phyloP scores from a whole-genome alignment of 2,329 filamentous ascomycete species.

The Byssothecium circinans region DNA sequence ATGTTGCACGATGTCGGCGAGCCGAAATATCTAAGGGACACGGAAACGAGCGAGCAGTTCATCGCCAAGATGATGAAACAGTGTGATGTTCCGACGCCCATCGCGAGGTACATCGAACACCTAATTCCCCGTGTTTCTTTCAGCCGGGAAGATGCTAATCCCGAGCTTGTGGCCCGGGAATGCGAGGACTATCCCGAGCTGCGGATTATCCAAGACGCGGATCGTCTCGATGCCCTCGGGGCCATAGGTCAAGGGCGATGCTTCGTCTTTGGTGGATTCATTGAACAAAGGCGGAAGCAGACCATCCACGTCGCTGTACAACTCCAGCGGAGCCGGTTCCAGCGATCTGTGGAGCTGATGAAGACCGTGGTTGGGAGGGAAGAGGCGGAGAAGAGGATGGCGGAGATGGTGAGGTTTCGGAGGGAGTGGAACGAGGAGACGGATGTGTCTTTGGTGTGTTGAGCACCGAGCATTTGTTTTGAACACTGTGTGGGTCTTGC shows the following conservation, averaged over 20 bases:
- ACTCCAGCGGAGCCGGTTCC: slow-evolving; percentile 13
- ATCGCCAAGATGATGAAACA: slow-evolving; percentile 58
- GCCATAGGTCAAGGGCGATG: slow-evolving; percentile 77
- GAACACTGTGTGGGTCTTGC: no score
- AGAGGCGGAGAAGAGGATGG: slow-evolving; percentile 17
- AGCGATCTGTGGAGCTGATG: slow-evolving; percentile 15
- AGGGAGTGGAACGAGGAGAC: slow-evolving; percentile 4
- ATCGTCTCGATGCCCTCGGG: slow-evolving; percentile 82
- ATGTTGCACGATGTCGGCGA: slow-evolving; percentile 75
- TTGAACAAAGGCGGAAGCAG: slow-evolving; percentile 56
- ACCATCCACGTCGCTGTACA: slow-evolving; percentile 19
- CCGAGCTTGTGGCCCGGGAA: slow-evolving; percentile 56
- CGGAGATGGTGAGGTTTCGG: slow-evolving; percentile 14
- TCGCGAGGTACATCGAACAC: slow-evolving; percentile 68
- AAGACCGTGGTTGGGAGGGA: slow-evolving; percentile 21
- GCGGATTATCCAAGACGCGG: slow-evolving; percentile 85
- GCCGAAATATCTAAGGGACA: slow-evolving; percentile 66
- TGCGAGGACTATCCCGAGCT: slow-evolving; percentile 65
- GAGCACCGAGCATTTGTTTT: background rate
- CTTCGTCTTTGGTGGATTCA: slow-evolving; percentile 68
- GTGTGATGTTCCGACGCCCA: slow-evolving; percentile 56
- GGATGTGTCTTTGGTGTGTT: background rate
- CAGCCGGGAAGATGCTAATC: slow-evolving; percentile 66
- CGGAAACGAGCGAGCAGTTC: slow-evolving; percentile 54
- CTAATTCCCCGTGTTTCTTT: slow-evolving; percentile 79